A percentile compares a stretch with the other conserved stretches of the same genome.
Conservation (phyloP, 2,329 filamentous ascomycete genomes). For the Emergomyces pasteurianus region DNA sequence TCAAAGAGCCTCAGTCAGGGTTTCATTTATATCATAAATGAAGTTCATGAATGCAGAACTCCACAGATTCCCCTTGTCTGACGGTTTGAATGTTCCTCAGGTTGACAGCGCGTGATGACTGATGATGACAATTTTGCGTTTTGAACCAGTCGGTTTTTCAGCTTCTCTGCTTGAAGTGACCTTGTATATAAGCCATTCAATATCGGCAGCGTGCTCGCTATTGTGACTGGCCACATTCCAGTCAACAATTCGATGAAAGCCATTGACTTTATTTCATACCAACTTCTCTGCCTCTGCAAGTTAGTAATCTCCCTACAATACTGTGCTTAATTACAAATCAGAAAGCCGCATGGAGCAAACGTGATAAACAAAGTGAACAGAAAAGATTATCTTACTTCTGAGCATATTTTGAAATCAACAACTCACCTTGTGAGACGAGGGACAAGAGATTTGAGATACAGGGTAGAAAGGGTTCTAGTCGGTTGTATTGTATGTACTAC, state of each 20-base stretch:
- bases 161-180: slow-evolving; percentile 13
- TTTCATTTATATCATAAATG: neutral
- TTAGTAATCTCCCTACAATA: no score
- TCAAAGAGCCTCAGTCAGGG: neutral
- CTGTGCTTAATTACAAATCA: no score
- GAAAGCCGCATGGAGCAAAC: no score
- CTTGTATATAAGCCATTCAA: slow-evolving; percentile 37
- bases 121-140: slow-evolving; percentile 32
- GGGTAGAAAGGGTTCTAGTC: no score
- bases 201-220: slow-evolving; percentile 34
- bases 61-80: slow-evolving; percentile 37
- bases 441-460: no score
- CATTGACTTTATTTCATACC: slow-evolving; percentile 36
- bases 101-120: slow-evolving; percentile 45
- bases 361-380: no score
- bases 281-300: slow-evolving; percentile 24
- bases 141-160: neutral
- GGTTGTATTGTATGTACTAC: no score
- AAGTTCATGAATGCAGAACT: slow-evolving; percentile 32
- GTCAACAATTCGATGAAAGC: slow-evolving; percentile 39
- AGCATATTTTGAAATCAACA: no score
- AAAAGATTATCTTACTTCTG: no score
- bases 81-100: slow-evolving; percentile 36
- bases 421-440: no score
- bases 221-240: slow-evolving; percentile 43